Percentiles rank a stretch among this genome's conserved stretches.
These are phyloP conservation scores for Rhinocladiella mackenziei DNA, from an alignment of 2,329 filamentous ascomycete genomes.

Conservation along the genomic window DNA sequence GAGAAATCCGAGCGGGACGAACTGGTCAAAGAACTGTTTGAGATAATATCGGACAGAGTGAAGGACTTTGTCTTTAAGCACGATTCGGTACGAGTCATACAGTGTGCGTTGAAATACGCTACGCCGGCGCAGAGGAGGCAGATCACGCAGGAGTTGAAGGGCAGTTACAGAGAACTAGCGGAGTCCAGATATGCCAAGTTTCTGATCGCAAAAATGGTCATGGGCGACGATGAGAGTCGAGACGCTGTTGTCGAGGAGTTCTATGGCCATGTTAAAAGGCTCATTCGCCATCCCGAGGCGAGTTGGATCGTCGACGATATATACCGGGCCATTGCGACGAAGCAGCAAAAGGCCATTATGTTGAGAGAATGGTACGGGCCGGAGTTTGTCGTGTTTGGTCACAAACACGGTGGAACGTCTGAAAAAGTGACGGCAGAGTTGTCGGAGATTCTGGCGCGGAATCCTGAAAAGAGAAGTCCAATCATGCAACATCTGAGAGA, in stretches of 20 bases:
- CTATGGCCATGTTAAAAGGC: conserved; percentile 83
- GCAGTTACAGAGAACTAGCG: conserved; percentile 76
- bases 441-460: conserved; percentile 65
- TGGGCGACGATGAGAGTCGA: conserved; percentile 87
- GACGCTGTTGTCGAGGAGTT: conserved; percentile 91
- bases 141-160: conserved; percentile 82
- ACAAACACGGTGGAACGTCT: conserved; percentile 43
- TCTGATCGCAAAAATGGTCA: conserved; percentile 87
- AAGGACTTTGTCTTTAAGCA: conserved; percentile 98
- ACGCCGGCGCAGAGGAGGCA: conserved; percentile 76
- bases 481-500: conserved; percentile 83
- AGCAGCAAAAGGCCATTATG: conserved; percentile 77
- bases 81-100: conserved; percentile 91
- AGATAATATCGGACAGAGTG: conserved; percentile 83
- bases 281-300: conserved; percentile 94
- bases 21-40: conserved; percentile 83
- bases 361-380: conserved; percentile 95
- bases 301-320: conserved; percentile 98
- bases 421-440: conserved; percentile 57
- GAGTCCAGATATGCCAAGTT: conserved; percentile 98
- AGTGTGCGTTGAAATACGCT: conserved; percentile 95
- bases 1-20: conserved; percentile 81
- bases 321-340: conserved; percentile 81
- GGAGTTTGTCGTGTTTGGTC: conserved; percentile 83
- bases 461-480: conserved; percentile 78